Evolutionary conservation across 1,284 basidiomycete species (phyloP).

Genomic region (Ganoderma sp.): DNA sequence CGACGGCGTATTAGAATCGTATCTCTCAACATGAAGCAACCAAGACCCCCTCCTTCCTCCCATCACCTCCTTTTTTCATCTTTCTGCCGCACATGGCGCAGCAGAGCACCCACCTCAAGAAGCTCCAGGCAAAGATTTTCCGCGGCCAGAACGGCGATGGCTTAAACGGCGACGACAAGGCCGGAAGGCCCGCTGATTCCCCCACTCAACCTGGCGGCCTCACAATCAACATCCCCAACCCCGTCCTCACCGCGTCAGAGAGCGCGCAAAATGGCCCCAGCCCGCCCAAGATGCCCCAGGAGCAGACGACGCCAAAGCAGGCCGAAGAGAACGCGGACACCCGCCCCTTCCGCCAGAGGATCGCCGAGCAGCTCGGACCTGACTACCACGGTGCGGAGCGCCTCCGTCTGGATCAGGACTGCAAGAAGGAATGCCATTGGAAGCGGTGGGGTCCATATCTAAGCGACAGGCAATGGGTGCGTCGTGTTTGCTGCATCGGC

Average conservation of each 20-base stretch:
- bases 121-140: slow-evolving; percentile 81
- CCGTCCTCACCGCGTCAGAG: slow-evolving; percentile 25
- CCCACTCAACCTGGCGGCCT: slow-evolving; percentile 51
- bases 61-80: slow-evolving; percentile 36
- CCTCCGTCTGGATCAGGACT: slow-evolving; percentile 75
- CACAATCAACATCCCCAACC: slow-evolving; percentile 82
- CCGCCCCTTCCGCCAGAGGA: slow-evolving; percentile 59
- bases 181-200: slow-evolving; percentile 39
- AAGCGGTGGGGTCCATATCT: slow-evolving; percentile 99
- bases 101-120: slow-evolving; percentile 48
- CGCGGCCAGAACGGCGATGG: slow-evolving; percentile 47
- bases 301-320: slow-evolving; percentile 36
- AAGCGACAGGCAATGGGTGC: slow-evolving; percentile 95
- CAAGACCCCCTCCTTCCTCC: slow-evolving; percentile 32
- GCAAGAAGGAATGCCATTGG: slow-evolving; percentile 81
- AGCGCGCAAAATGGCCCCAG: slow-evolving; percentile 23
- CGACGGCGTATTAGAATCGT: slow-evolving; percentile 14
- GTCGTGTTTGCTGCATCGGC: slow-evolving; percentile 38
- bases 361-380: slow-evolving; percentile 62
- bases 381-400: slow-evolving; percentile 73
- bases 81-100: slow-evolving; percentile 44
- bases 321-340: slow-evolving; percentile 33
- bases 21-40: slow-evolving; percentile 20
- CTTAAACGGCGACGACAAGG: slow-evolving; percentile 25
- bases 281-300: slow-evolving; percentile 47